A percentile compares a stretch with the other conserved stretches of the same genome.
phyloP scores from a whole-genome alignment of 306 rosid species.

The barrel medic (Medicago truncatula) region DNA sequence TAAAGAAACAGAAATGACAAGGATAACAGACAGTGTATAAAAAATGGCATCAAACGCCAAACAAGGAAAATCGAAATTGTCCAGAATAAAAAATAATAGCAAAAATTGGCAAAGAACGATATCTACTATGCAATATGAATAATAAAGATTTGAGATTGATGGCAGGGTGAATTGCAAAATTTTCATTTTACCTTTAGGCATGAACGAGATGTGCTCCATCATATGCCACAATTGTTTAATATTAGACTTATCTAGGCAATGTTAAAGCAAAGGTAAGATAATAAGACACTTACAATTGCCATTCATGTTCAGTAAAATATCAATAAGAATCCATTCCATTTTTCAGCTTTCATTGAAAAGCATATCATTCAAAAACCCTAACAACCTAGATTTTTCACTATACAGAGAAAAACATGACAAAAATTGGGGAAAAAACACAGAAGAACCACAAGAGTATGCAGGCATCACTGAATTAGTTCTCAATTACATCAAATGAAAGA shows the following conservation, averaged over 20 bases:
- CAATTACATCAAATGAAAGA: not conserved
- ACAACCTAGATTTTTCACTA: not conserved
- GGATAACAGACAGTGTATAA: not conserved
- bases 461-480: not conserved
- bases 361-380: not conserved
- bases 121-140: not conserved
- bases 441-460: conserved; percentile 7
- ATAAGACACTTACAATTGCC: not conserved
- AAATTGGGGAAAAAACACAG: not conserved
- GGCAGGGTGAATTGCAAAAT: no score
- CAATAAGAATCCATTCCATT: no score
- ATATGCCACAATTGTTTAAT: not conserved
- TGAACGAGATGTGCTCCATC: not conserved
- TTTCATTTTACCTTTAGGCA: no score
- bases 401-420: not conserved
- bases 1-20: not conserved
- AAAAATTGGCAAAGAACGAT: not conserved
- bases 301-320: not conserved
- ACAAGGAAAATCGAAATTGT: not conserved
- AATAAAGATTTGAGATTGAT: conserved; percentile 8
- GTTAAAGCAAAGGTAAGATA: not conserved
- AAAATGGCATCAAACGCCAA: not conserved
- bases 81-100: not conserved
- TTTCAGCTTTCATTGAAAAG: no score
- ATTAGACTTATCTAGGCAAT: not conserved